Conservation (phyloP, 2,329 filamentous ascomycete genomes). For the Cladophialophora immunda region DNA sequence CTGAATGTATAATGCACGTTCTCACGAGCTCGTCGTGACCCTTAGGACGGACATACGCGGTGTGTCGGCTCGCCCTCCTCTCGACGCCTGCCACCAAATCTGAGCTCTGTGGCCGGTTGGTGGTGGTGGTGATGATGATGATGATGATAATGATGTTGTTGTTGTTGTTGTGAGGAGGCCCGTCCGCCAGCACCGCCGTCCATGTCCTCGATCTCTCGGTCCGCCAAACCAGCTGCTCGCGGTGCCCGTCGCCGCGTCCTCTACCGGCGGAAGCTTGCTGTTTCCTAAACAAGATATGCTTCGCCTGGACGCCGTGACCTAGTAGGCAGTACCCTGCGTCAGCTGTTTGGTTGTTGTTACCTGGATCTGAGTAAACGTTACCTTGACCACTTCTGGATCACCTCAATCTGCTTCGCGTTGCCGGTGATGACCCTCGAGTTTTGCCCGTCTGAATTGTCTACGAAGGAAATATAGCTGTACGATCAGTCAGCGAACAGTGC, state of each 20-base stretch:
- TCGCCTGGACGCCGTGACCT: background rate
- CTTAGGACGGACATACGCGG: too few relatives aligned
- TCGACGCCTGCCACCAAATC: background rate
- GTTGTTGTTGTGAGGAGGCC: background rate
- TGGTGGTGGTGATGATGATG: too few relatives aligned
- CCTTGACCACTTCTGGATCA: constrained; percentile 14
- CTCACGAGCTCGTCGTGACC: too few relatives aligned
- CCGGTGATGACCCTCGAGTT: background rate
- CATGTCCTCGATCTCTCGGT: too few relatives aligned
- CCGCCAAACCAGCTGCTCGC: background rate
- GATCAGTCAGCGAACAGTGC: background rate
- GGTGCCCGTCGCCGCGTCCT: background rate
- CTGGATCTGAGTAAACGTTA: background rate
- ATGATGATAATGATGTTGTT: too few relatives aligned
- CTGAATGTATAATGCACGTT: too few relatives aligned
- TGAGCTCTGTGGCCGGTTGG: background rate
- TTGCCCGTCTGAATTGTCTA: background rate
- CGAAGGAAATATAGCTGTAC: background rate
- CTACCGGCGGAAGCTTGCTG: background rate
- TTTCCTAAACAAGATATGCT: constrained; percentile 6
- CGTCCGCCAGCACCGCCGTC: too few relatives aligned
- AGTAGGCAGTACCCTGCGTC: background rate
- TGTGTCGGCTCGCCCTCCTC: background rate
- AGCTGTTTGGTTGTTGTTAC: background rate
- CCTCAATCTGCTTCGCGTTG: background rate